These are phyloP conservation scores for Esteya vermicola DNA, from an alignment of 2,329 filamentous ascomycete genomes.

Conservation along the genomic window DNA sequence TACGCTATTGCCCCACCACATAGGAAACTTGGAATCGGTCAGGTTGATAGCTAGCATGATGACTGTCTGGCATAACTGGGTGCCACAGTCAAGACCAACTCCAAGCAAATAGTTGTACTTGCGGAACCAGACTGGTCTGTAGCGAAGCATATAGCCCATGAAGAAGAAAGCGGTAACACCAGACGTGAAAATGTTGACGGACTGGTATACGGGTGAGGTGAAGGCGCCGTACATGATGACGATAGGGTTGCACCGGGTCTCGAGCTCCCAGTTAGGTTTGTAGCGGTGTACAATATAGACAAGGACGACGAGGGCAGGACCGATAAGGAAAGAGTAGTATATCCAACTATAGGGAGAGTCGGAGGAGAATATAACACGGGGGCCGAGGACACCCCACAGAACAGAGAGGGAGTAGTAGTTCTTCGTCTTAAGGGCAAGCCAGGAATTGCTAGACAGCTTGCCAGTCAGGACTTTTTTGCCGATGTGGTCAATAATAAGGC, in stretches of 20 bases:
- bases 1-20: constrained; percentile 18
- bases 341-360: constrained; percentile 15
- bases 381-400: constrained; percentile 21
- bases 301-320: constrained; percentile 13
- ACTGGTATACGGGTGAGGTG: constrained; percentile 15
- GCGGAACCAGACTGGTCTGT: constrained; percentile 22
- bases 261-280: constrained; percentile 16
- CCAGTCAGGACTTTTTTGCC: constrained; percentile 13
- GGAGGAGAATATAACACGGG: constrained; percentile 14
- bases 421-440: constrained; percentile 16
- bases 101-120: constrained; percentile 29
- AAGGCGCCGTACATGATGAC: constrained; percentile 15
- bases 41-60: constrained; percentile 17
- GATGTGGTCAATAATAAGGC: constrained; percentile 14
- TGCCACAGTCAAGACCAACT: constrained; percentile 21
- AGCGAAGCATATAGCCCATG: constrained; percentile 17
- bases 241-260: constrained; percentile 14
- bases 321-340: constrained; percentile 16
- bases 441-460: constrained; percentile 11
- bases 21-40: constrained; percentile 13
- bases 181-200: constrained; percentile 15
- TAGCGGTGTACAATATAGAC: constrained; percentile 14
- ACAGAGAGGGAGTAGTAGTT: constrained; percentile 19
- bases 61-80: constrained; percentile 15
- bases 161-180: constrained; percentile 14